Conservation (phyloP, 1,284 basidiomycete genomes). For the Apiotrichum siamense region DNA sequence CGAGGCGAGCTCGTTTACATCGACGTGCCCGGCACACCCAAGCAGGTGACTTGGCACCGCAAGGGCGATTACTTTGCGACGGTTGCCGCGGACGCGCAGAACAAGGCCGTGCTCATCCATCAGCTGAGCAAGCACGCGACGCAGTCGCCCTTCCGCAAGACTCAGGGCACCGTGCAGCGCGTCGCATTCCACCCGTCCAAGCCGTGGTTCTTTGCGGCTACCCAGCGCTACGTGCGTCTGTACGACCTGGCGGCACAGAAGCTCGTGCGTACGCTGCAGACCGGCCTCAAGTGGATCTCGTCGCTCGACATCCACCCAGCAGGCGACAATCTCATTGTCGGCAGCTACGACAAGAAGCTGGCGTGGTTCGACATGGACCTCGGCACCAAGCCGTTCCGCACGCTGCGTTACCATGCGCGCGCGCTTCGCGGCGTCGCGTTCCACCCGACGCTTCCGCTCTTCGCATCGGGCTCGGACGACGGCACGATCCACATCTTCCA, state of each 20-base stretch:
- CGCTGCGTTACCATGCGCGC: conserved; percentile 88
- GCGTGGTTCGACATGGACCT: conserved; percentile 99
- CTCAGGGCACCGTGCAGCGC: conserved; percentile 82
- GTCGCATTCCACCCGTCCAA: conserved; percentile 92
- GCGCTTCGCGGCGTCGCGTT: conserved; percentile 88
- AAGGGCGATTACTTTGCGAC: conserved; percentile 94
- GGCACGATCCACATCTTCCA: conserved; percentile 97
- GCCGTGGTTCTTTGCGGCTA: conserved; percentile 97
- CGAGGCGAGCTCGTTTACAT: conserved; percentile 52
- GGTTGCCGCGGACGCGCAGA: conserved; percentile 54
- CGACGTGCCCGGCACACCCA: conserved; percentile 65
- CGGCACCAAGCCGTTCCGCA: conserved; percentile 91
- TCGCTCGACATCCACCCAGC: conserved; percentile 92
- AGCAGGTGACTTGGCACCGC: conserved; percentile 86
- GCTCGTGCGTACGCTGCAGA: conserved; percentile 82
- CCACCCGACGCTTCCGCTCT: conserved; percentile 90
- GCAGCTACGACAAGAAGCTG: conserved; percentile 93
- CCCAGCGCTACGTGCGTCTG: conserved; percentile 90
- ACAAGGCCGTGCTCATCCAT: conserved; percentile 60
- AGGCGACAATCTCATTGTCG: conserved; percentile 93
- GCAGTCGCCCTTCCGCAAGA: conserved; percentile 93
- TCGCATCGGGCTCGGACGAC: conserved; percentile 93
- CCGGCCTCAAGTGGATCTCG: conserved; percentile 95
- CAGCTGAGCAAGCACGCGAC: conserved; percentile 89
- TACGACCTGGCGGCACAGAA: conserved; percentile 94